Conservation (phyloP, 495 filamentous ascomycete genomes). For the Lasiosphaeris hirsuta region DNA sequence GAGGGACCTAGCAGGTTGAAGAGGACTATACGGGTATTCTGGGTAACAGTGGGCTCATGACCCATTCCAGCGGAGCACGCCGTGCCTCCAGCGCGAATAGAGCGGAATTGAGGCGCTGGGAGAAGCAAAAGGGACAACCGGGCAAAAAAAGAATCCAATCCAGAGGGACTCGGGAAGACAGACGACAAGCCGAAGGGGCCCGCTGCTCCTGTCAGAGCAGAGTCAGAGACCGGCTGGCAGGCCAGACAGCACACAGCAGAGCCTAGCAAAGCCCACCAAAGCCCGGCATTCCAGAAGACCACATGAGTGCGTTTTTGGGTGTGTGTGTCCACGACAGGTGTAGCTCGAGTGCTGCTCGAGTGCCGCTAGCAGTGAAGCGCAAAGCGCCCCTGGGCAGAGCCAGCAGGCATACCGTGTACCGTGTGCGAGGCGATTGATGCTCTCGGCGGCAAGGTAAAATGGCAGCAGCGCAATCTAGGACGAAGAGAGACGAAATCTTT, state of each 20-base stretch:
- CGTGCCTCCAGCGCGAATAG: constrained; percentile 1
- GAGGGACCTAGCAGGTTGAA: constrained; percentile 7
- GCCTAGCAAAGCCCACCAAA: no score
- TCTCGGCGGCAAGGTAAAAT: background rate
- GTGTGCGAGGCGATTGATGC: no score
- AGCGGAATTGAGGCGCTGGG: constrained; percentile 2
- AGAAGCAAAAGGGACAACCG: background rate
- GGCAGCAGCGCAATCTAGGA: constrained; percentile 4
- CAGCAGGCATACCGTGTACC: no score
- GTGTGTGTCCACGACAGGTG: no score
- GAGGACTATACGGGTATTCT: constrained; percentile 2
- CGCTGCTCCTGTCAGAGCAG: constrained; percentile 11
- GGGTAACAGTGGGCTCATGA: constrained; percentile 18
- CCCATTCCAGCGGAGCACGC: constrained; percentile 9
- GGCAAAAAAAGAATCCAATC: background rate
- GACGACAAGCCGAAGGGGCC: background rate
- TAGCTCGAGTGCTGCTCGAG: no score
- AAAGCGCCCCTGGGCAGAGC: background rate
- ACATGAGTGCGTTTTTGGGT: no score
- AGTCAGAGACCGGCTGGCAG: background rate
- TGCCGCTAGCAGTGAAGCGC: no score
- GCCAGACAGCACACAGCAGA: no score
- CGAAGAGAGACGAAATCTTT: constrained; percentile 24
- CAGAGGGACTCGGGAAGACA: background rate
- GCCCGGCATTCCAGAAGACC: no score